Evolutionary conservation across 768 basidiomycete species (phyloP), one percentile per base, ranked within the genome.

Genomic region (Boletus reticulatus): DNA sequence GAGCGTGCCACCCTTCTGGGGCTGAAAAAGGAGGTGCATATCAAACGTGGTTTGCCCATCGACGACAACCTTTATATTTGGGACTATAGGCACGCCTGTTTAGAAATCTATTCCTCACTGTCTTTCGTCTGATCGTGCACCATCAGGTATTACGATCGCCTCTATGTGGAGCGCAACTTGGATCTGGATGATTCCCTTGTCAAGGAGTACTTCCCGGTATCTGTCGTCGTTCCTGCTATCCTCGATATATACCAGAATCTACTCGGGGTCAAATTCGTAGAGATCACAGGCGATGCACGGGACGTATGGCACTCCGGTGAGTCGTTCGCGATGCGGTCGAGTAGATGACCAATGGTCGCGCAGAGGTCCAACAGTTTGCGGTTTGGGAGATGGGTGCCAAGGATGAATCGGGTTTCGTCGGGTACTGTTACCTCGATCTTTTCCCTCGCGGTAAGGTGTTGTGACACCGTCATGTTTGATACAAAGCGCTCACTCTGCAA

Each of bases 131-230:
- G 31, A 64, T 46, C 9, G n/a, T 20, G 10, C 12, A 1, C 8
- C 12, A 37, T 11, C 19, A 77, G 65, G 57, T 71, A 70, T 39
- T 71, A 71, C 38, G 70, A 70, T 50, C 62, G 69, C 32, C 58
- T 71, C 43, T 89, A 75, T 64, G 75, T 87, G 50, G 88, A 93
- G 70, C 76, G 80, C 62, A 78, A 79, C 20, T 76, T 94, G 27
- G 76, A 79, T 36, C 78, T 92, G 34, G 90, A 94, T 57, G 89
- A 93, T 60, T 80, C 81, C 58, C 75, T 86, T 13, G 84, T 94
- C 60, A 93, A 94, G 72, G 88, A 94, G 68, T 92, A 93, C 70
- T 94, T 95, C 80, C 91, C 92, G 0, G 93, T 94, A 4, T 77
- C 84, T 3, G 81, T 86, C 17, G 90, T 95, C 42, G 88, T 95